Base-by-base conservation (phyloP, 768 basidiomycete genomes). In the Fistulinella prunicolor region DNA sequence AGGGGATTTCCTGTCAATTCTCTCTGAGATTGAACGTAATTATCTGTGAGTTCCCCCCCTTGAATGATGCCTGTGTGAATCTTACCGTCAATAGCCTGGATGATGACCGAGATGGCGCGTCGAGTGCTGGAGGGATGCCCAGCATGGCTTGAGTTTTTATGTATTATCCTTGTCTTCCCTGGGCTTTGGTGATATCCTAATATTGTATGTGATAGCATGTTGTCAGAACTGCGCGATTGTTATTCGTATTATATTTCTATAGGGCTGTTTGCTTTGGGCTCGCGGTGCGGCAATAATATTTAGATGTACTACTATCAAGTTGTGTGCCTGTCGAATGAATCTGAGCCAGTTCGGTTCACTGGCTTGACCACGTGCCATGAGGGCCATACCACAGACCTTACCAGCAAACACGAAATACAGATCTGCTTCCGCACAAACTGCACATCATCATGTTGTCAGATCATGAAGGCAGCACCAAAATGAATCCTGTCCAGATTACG, bases 1-100 rank as follows among this genome's bases (percentile, higher is more conserved):
- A 92, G 90, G 89, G 89, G 92, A 94, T 71, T 95, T 95, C 70
- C 70, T 94, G 22, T 89, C 86, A 43, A 93, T 95, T 55, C 67
- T 95, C 37, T 89, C 86, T 30, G 93, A 94, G 71, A 93, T 95
- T 57, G 93, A 94, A 61, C 75, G 86, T 53, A 89, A 94, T 67
- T 94, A 94, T 74, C 68, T 89, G 85, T 87, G 57, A 62, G 80
- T 77, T 40, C 28, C 30, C 28, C 37, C 32, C 4, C 28, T 28
- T 10, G n/a, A 22, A 23, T 21, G 20, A 4, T 37, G n/a, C 37
- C 16, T n/a, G 36, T 45, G 20, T 54, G 17, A 46, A 48, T 19
- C 46, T 61, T 28, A 61, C 72, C 20, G 50, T 78, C 74, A 20
- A 78, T 77, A 62, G 85, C 21, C 37, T 68, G 43, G 54, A 63